Conservation (phyloP, 163 green algal species). For the Chlamydomonas reinhardtii region DNA sequence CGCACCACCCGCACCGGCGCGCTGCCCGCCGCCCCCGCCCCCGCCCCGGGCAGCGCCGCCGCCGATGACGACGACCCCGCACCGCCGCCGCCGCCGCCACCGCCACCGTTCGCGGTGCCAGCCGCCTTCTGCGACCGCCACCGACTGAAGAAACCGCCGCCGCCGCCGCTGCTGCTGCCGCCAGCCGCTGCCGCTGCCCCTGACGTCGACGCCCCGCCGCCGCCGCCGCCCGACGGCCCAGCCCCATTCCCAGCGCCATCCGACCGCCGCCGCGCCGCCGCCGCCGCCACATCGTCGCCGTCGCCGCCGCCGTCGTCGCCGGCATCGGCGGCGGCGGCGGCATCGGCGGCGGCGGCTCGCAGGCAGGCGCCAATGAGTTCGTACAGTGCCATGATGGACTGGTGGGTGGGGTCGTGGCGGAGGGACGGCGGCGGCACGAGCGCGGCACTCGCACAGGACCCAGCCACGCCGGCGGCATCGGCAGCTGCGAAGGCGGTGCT, state of each 20-base stretch:
- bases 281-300: neutral
- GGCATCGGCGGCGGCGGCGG: neutral
- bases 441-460: too few species aligned
- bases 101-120: neutral
- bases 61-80: neutral
- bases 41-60: neutral
- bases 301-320: neutral
- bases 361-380: constrained; percentile 54
- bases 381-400: constrained; percentile 59
- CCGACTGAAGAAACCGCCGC: neutral
- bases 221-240: neutral
- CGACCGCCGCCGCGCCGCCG: neutral
- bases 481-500: neutral
- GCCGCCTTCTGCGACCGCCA: neutral
- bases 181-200: neutral
- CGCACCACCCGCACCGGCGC: neutral
- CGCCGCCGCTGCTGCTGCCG: neutral
- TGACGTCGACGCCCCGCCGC: neutral
- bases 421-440: too few species aligned
- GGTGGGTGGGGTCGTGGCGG: constrained; percentile 50
- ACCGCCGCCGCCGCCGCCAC: neutral
- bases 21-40: neutral
- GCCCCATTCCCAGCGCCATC: too few species aligned
- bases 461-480: neutral
- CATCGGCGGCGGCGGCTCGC: neutral